Percentiles rank a stretch among this genome's conserved stretches.
Conservation (phyloP, 371 early-diverging fungal species). For the Rhizopus delemar region DNA sequence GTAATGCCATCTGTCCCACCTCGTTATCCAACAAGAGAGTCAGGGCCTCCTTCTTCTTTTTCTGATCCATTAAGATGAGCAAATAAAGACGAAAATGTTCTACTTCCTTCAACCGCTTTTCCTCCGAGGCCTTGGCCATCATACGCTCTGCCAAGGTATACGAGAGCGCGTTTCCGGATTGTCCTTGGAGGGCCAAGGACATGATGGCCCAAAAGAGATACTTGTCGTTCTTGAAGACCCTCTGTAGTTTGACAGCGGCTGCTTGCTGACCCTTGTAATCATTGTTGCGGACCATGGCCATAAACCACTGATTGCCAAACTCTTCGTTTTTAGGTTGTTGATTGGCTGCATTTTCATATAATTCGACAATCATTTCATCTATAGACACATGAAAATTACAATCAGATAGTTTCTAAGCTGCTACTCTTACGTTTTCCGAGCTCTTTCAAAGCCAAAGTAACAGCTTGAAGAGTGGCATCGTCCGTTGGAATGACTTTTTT, state of each 20-base stretch:
- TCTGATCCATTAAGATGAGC: slow-evolving; percentile 66
- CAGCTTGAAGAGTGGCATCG: slow-evolving; percentile 72
- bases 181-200: slow-evolving; percentile 67
- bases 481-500: slow-evolving; percentile 69
- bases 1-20: slow-evolving; percentile 58
- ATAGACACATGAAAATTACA: background rate
- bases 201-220: slow-evolving; percentile 90
- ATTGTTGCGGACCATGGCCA: slow-evolving; percentile 76
- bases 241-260: slow-evolving; percentile 81
- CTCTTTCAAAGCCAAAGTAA: slow-evolving; percentile 68
- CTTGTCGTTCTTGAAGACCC: slow-evolving; percentile 73
- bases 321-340: slow-evolving; percentile 72
- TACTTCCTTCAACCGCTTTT: slow-evolving; percentile 54
- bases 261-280: slow-evolving; percentile 80
- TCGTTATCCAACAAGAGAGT: slow-evolving; percentile 59
- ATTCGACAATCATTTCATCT: slow-evolving; percentile 67
- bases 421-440: slow-evolving; percentile 58
- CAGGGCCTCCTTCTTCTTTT: slow-evolving; percentile 62
- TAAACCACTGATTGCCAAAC: slow-evolving; percentile 77
- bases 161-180: slow-evolving; percentile 52
- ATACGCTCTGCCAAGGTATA: slow-evolving; percentile 82
- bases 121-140: slow-evolving; percentile 79
- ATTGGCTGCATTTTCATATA: slow-evolving; percentile 75
- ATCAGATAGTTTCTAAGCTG: too few species aligned
- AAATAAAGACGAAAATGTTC: slow-evolving; percentile 73